A percentile compares a stretch with the other conserved stretches of the same genome.
phyloP scores from a whole-genome alignment of 208 protist genomes.

The Crithidia sp. region DNA sequence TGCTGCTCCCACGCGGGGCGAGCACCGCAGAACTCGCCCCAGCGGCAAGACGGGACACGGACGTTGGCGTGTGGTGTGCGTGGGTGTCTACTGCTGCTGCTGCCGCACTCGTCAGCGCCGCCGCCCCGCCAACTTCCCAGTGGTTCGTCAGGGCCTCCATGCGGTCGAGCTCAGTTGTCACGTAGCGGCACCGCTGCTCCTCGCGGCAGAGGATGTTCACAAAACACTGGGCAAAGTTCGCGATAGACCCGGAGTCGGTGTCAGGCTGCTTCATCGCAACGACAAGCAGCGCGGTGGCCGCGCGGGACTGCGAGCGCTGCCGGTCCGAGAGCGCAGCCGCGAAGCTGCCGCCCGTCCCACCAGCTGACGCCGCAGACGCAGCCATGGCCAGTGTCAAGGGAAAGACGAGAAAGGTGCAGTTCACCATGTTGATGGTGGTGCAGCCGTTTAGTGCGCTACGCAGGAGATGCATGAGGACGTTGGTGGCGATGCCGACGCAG shows the following conservation, averaged over 20 bases:
- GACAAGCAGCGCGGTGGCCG: conserved; percentile 55
- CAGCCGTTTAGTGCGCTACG: conserved; percentile 54
- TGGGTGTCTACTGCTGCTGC: conserved; percentile 8
- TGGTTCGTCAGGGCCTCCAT: conserved; percentile 55
- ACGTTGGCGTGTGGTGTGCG: too few species aligned
- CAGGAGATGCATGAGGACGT: conserved; percentile 70
- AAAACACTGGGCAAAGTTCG: conserved; percentile 82
- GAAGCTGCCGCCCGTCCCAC: conserved; percentile 1
- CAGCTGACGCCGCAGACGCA: not conserved
- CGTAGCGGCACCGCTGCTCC: conserved; percentile 63
- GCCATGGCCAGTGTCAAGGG: conserved; percentile 34
- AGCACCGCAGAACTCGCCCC: too few species aligned
- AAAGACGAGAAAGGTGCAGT: conserved; percentile 75
- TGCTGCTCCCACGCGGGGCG: too few species aligned
- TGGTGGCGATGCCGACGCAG: conserved; percentile 72
- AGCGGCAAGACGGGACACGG: too few species aligned
- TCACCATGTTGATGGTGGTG: conserved; percentile 78
- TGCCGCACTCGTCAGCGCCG: conserved; percentile 29
- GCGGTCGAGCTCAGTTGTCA: conserved; percentile 49
- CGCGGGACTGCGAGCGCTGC: conserved; percentile 9
- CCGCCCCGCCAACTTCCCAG: conserved; percentile 34
- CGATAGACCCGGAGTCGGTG: conserved; percentile 56
- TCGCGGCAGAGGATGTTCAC: conserved; percentile 84
- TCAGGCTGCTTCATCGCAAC: conserved; percentile 76
- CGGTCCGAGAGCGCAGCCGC: conserved; percentile 8